Base-by-base conservation (phyloP, 768 basidiomycete genomes). In the Lyophyllum decastes region DNA sequence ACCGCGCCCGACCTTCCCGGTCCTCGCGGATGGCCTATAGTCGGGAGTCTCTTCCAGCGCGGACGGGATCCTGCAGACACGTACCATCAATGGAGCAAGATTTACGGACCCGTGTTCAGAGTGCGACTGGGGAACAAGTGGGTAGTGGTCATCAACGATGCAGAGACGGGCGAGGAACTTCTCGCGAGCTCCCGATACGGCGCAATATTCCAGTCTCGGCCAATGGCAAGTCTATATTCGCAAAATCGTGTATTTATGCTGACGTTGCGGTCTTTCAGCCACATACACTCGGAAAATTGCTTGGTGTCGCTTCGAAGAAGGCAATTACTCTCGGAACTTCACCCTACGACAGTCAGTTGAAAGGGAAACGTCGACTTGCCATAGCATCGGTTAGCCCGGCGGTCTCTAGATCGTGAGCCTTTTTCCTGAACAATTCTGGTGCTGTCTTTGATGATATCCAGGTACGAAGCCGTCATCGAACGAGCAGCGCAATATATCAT, bases 11-110 rank as follows among this genome's bases (percentile, higher is more conserved):
- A 63, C 21, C 59, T 63, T 33, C 62, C 62, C 21, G 62, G 62
- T 7, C 62, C 62, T 34, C 35, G 56, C 16, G 62, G 62, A 5
- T 63, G 59, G 59, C 62, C 62, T 1, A 54, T 63, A 45, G 56
- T 63, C 10, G 62, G 62, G n/a, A 63, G 62, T 41, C 57, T 60
- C 10, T 63, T 60, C 46, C 56, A 57, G n/a, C 55, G 58, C 26
- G 62, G 62, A 6, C 48, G 40, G 14, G 52, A 63, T 52, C 59
- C 62, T 19, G 62, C 62, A 12, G 55, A 61, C 21, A 63, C 62
- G 12, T 63, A 60, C 27, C 59, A 52, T 4, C 52, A 55, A 45
- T 63, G 62, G 62, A 63, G 62, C 34, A 61, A 58, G 41, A 58
- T 58, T 17, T 63, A 63, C 40, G 56, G 62, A 6, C 62, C 59